These are phyloP conservation scores for Thermothelomyces thermophilus DNA, from an alignment of 2,329 filamentous ascomycete genomes.

Conservation along the genomic window DNA sequence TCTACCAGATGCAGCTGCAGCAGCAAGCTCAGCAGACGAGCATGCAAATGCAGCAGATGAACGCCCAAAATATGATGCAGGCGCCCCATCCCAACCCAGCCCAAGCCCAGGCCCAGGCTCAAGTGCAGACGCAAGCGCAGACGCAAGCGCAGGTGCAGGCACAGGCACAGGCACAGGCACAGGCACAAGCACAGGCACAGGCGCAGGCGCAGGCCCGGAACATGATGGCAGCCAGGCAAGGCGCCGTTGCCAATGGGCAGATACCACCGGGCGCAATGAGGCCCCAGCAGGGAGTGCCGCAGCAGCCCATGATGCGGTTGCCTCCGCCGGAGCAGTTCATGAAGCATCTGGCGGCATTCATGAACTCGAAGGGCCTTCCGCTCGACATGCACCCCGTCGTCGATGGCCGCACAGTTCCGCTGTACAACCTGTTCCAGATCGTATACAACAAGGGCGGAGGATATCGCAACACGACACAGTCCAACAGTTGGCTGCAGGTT, in stretches of 20 bases:
- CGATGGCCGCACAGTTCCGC: slow-evolving; percentile 64
- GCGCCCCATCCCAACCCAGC: slow-evolving; percentile 2
- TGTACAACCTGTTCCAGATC: slow-evolving; percentile 70
- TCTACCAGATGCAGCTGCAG: slow-evolving; percentile 59
- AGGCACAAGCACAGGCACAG: slow-evolving; percentile 18
- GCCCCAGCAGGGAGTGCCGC: slow-evolving; percentile 37
- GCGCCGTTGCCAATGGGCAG: slow-evolving; percentile 51
- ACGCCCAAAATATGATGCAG: slow-evolving; percentile 27
- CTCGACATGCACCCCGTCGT: slow-evolving; percentile 70
- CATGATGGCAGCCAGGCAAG: slow-evolving; percentile 47
- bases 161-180: neutral
- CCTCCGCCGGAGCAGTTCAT: slow-evolving; percentile 64
- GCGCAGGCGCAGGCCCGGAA: slow-evolving; percentile 28
- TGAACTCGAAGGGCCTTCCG: slow-evolving; percentile 64
- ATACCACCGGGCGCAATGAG: slow-evolving; percentile 37
- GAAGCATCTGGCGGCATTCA: slow-evolving; percentile 70
- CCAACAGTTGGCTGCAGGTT: slow-evolving; percentile 68
- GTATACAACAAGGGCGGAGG: slow-evolving; percentile 68
- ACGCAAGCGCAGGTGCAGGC: neutral
- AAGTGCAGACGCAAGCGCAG: neutral
- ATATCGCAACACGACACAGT: slow-evolving; percentile 63
- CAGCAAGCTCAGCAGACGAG: slow-evolving; percentile 58
- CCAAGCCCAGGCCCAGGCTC: neutral
- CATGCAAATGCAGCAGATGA: slow-evolving; percentile 36
- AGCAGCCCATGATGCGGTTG: slow-evolving; percentile 33